These are phyloP conservation scores for Yamadazyma philogaea DNA, from an alignment of 805 yeast species.

Conservation along the genomic window DNA sequence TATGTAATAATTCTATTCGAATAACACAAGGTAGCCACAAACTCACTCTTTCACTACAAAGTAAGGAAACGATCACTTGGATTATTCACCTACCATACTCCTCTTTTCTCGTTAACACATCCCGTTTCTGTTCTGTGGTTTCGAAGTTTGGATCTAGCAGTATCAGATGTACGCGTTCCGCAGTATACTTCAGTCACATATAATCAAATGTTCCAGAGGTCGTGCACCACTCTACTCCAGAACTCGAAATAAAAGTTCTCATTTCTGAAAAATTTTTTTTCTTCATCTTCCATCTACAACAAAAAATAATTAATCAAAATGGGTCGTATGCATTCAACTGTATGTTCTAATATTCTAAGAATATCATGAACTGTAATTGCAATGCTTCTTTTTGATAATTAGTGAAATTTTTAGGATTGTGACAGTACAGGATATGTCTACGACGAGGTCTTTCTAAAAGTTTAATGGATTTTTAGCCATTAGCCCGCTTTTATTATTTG, in stretches of 20 bases:
- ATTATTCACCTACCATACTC: no score
- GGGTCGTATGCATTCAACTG: slow-evolving; percentile 99
- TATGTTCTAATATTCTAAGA: slow-evolving; percentile 49
- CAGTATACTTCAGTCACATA: background rate
- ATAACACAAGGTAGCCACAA: no score
- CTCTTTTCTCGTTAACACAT: no score
- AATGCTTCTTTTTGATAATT: slow-evolving; percentile 8
- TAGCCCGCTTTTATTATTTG: slow-evolving; percentile 18
- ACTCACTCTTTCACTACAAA: no score
- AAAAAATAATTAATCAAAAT: slow-evolving; percentile 58
- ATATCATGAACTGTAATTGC: slow-evolving; percentile 5
- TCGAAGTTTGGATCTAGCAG: no score
- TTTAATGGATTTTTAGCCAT: slow-evolving; percentile 3
- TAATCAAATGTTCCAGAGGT: background rate
- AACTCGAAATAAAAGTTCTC: slow-evolving; percentile 9
- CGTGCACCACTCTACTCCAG: slow-evolving; percentile 1
- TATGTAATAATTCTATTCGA: no score
- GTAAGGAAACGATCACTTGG: no score
- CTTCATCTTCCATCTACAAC: slow-evolving; percentile 14
- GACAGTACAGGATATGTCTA: slow-evolving; percentile 9
- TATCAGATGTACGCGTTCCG: background rate
- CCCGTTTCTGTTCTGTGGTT: no score
- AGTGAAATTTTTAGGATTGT: slow-evolving; percentile 10
- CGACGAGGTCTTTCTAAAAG: slow-evolving; percentile 16
- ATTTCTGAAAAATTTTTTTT: slow-evolving; percentile 21